Percentiles rank a stretch among this genome's conserved stretches.
Evolutionary conservation across 1,139 yeast genomes (phyloP).

Genomic region (Debaryomyces coudertii): DNA sequence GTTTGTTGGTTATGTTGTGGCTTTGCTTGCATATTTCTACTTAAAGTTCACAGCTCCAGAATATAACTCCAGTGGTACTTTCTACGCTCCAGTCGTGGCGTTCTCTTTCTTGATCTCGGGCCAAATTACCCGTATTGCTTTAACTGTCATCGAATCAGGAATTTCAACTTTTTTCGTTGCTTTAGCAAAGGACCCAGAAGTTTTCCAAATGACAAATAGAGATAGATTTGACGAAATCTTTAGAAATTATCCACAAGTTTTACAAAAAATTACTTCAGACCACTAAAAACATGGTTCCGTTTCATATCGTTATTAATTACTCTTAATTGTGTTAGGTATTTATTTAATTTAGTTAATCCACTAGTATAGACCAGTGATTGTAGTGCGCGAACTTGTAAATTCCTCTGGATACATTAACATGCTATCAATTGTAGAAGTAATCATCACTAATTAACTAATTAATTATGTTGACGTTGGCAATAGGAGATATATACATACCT

Average conservation of each 20-base stretch:
- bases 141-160: conserved; percentile 78
- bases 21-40: conserved; percentile 72
- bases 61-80: conserved; percentile 68
- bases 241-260: conserved; percentile 74
- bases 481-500: conserved; percentile 90
- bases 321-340: conserved; percentile 4
- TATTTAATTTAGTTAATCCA: neutral
- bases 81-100: conserved; percentile 76
- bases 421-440: neutral
- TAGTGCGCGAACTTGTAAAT: conserved; percentile 6
- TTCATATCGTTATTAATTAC: neutral
- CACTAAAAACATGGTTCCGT: conserved; percentile 23
- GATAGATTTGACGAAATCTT: conserved; percentile 73
- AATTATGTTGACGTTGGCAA: conserved; percentile 78
- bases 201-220: conserved; percentile 76
- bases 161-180: conserved; percentile 86
- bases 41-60: conserved; percentile 72
- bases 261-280: conserved; percentile 51
- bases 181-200: conserved; percentile 85
- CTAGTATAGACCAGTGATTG: neutral
- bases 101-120: conserved; percentile 75
- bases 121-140: conserved; percentile 74
- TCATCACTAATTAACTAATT: neutral
- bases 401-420: neutral
- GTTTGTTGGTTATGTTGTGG: conserved; percentile 69